A percentile compares a stretch with the other conserved stretches of the same genome.
Evolutionary conservation across 1,284 basidiomycete species (phyloP).

Genomic region (Hortiboletus rubellus): DNA sequence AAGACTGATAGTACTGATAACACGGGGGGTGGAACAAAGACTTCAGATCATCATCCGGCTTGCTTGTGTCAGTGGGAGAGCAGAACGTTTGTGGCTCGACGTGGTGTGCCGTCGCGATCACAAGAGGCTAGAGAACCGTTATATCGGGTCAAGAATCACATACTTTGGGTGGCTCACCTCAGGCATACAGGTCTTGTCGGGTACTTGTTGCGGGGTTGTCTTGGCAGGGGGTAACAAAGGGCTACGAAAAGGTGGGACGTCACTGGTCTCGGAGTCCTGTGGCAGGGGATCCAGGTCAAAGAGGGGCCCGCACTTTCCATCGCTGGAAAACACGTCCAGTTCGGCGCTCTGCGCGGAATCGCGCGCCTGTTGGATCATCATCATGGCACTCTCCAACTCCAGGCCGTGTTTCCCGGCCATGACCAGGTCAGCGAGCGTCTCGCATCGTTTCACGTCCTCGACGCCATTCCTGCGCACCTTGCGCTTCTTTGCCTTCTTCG

Average conservation of each 20-base stretch:
- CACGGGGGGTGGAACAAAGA: constrained; percentile 4
- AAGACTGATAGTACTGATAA: constrained; percentile 11
- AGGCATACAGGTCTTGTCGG: neutral
- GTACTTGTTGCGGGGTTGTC: neutral
- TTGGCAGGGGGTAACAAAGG: constrained; percentile 37
- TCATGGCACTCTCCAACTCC: constrained; percentile 50
- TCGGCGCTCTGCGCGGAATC: neutral
- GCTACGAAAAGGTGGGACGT: constrained; percentile 35
- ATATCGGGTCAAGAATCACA: neutral
- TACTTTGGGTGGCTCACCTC: constrained; percentile 16
- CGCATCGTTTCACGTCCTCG: constrained; percentile 50
- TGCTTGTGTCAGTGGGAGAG: neutral
- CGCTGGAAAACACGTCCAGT: neutral
- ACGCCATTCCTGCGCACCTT: constrained; percentile 52
- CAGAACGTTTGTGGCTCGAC: constrained; percentile 2
- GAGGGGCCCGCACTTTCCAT: neutral
- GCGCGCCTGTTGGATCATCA: constrained; percentile 31
- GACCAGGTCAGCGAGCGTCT: constrained; percentile 53
- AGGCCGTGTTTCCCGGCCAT: constrained; percentile 53
- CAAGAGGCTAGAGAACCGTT: constrained; percentile 9
- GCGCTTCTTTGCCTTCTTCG: constrained; percentile 45
- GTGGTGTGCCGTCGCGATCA: neutral
- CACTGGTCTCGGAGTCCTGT: neutral
- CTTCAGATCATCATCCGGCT: neutral
- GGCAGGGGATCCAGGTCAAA: neutral